A percentile compares a stretch with the other conserved stretches of the same genome.
phyloP scores from a whole-genome alignment of 2,329 filamentous ascomycete species.

The Sclerotinia nivalis region DNA sequence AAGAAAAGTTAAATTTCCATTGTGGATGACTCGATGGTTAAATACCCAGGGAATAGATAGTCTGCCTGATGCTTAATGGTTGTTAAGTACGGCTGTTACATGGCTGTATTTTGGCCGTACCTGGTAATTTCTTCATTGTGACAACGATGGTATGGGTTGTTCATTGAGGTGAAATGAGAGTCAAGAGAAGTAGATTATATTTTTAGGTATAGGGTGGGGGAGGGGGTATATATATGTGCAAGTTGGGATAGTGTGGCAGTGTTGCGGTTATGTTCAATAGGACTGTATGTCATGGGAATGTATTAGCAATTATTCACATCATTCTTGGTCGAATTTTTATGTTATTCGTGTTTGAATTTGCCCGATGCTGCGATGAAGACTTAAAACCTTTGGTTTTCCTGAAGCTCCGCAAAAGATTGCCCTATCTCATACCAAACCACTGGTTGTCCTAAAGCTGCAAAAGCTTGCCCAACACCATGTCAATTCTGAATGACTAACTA shows the following conservation, averaged over 20 bases:
- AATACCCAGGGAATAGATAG: not conserved
- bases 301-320: not conserved
- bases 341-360: not conserved
- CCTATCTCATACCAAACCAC: too few species aligned
- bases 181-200: not conserved
- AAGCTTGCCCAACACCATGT: not conserved
- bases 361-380: not conserved
- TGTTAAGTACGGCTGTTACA: not conserved
- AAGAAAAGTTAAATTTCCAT: not conserved
- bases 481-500: not conserved
- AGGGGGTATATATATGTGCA: too few species aligned
- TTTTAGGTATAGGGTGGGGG: not conserved
- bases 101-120: not conserved
- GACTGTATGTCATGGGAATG: too few species aligned
- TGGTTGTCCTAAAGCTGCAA: not conserved
- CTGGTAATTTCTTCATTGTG: not conserved
- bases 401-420: too few species aligned
- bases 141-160: too few species aligned
- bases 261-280: too few species aligned
- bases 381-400: too few species aligned
- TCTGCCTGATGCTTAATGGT: not conserved
- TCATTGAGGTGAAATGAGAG: not conserved
- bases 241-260: too few species aligned
- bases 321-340: not conserved
- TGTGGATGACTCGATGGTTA: not conserved